Conservation (phyloP, 257 asterid genomes). For the Fraxinus quadrangulata region DNA sequence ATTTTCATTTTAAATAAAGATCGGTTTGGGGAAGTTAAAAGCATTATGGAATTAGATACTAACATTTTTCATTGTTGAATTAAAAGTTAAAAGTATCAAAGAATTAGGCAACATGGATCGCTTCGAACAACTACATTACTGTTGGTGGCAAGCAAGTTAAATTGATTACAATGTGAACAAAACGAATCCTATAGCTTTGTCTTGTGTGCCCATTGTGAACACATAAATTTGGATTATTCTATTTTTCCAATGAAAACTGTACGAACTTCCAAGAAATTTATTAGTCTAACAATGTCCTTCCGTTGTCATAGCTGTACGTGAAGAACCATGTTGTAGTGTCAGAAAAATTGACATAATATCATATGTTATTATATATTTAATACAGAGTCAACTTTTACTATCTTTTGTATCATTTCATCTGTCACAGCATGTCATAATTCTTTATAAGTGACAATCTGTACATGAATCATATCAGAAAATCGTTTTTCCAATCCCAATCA, state of each 20-base stretch:
- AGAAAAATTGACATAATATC: no score
- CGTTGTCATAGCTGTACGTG: background rate
- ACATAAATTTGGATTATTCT: constrained; percentile 16
- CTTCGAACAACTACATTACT: background rate
- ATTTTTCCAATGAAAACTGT: background rate
- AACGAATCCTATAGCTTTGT: constrained; percentile 28
- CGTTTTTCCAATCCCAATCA: background rate
- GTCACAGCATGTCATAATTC: no score
- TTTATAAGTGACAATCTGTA: no score
- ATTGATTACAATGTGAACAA: background rate
- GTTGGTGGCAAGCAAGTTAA: background rate
- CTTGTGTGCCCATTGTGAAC: constrained; percentile 18
- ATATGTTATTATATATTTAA: no score
- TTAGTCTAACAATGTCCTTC: background rate
- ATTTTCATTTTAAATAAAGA: no score
- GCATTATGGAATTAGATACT: no score
- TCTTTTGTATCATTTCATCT: no score
- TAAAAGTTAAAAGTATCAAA: background rate
- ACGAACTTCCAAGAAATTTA: background rate
- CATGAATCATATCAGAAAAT: background rate
- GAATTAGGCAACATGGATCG: background rate
- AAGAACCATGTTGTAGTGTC: no score
- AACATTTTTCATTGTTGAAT: no score
- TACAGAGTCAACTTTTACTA: no score
- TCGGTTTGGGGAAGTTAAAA: no score